Evolutionary conservation across 2,329 filamentous ascomycete genomes (phyloP).

Genomic region (Apiospora marii): DNA sequence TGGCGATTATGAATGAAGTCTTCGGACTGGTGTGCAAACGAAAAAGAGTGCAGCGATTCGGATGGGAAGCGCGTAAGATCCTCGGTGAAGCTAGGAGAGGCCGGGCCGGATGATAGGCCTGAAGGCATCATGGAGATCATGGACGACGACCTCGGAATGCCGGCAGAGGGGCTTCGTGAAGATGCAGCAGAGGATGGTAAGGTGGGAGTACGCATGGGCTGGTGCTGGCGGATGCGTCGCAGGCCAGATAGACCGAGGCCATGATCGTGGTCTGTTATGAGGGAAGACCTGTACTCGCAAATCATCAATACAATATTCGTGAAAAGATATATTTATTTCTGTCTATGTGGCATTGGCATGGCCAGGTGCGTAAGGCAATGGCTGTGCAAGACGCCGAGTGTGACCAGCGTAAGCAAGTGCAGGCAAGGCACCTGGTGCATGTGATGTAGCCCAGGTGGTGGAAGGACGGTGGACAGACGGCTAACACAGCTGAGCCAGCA

Average conservation of each 20-base stretch:
- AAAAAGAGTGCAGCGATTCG: conserved; percentile 97
- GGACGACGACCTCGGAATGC: conserved; percentile 73
- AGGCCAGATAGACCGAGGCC: conserved; percentile 86
- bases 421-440: conserved; percentile 27
- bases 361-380: conserved; percentile 21
- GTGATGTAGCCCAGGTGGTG: conserved; percentile 24
- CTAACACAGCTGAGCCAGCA: conserved; percentile 11
- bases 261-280: conserved; percentile 87
- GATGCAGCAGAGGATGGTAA: conserved; percentile 70
- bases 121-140: conserved; percentile 72
- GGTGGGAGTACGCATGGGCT: conserved; percentile 70
- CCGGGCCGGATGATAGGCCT: conserved; percentile 66
- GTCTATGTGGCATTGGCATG: conserved; percentile 1
- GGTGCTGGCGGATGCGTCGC: conserved; percentile 91
- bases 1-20: conserved; percentile 91
- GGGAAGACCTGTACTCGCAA: conserved; percentile 69
- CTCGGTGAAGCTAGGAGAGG: conserved; percentile 81
- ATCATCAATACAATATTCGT: conserved; percentile 32
- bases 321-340: conserved; percentile 22
- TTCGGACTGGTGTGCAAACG: conserved; percentile 94
- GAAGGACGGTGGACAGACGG: background rate
- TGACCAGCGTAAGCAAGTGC: conserved; percentile 18
- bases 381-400: conserved; percentile 1
- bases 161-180: conserved; percentile 65
- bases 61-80: conserved; percentile 92